Evolutionary conservation across 257 asterid genomes (phyloP).

Genomic region (Mentha longifolia): DNA sequence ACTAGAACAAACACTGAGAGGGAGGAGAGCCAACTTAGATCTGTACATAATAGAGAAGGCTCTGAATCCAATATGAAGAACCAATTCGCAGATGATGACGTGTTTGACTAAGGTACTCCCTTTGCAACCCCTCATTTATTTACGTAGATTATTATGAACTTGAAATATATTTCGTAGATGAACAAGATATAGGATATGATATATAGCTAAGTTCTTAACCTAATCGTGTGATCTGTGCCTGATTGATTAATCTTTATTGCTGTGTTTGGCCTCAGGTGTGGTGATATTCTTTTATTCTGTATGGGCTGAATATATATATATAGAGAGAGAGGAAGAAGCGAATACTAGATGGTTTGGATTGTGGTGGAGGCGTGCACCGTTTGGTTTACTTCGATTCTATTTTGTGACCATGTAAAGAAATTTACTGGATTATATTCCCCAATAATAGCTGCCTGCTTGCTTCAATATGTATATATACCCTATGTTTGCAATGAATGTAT

Average conservation of each 20-base stretch:
- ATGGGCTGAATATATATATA: constrained; percentile 15
- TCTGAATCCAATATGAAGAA: constrained; percentile 42
- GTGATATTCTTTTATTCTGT: constrained; percentile 50
- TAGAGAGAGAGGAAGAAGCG: constrained; percentile 13
- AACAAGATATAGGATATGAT: neutral
- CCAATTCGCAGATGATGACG: constrained; percentile 40
- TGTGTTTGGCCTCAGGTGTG: constrained; percentile 43
- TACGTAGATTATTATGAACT: neutral
- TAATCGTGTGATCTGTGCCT: neutral
- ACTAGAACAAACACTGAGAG: constrained; percentile 43
- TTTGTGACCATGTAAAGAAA: constrained; percentile 44
- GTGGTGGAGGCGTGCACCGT: constrained; percentile 33
- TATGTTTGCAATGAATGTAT: constrained; percentile 14
- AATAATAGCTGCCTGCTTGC: constrained; percentile 29
- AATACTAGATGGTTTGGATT: constrained; percentile 32
- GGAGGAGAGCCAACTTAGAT: constrained; percentile 43
- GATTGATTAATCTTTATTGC: neutral
- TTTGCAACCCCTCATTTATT: neutral
- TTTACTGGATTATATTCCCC: constrained; percentile 30
- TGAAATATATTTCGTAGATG: neutral
- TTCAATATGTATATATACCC: constrained; percentile 41
- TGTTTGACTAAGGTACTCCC: constrained; percentile 60
- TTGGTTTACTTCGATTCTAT: constrained; percentile 14
- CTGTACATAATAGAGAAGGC: constrained; percentile 65
- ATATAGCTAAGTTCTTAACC: too few relatives aligned